Percentiles rank a stretch among this genome's conserved stretches.
These are phyloP conservation scores for Candida insectalens DNA, from an alignment of 805 yeast genomes.

Conservation along the genomic window DNA sequence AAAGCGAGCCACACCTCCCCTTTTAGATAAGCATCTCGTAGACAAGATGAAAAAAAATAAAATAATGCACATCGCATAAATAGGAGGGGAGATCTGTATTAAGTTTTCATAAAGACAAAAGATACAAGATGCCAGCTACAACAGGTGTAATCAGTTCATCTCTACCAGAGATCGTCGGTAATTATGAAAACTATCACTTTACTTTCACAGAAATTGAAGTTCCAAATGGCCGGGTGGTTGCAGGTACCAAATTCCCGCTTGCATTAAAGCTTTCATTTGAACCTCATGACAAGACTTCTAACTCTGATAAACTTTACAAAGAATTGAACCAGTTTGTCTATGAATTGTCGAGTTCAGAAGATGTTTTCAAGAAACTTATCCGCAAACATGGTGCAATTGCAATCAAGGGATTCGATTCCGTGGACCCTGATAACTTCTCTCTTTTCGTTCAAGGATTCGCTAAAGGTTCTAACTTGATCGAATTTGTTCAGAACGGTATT, in stretches of 20 bases:
- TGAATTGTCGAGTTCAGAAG: conserved; percentile 6
- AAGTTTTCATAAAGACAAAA: too few species aligned
- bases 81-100: too few species aligned
- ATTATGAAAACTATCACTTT: conserved; percentile 2
- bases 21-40: too few species aligned
- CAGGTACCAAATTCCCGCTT: neutral
- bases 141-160: neutral
- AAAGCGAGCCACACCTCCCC: too few species aligned
- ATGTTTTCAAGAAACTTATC: conserved; percentile 6
- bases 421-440: conserved; percentile 7
- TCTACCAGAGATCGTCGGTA: conserved; percentile 5
- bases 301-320: neutral
- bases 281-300: neutral
- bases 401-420: conserved; percentile 4
- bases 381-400: conserved; percentile 8
- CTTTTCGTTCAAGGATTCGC: conserved; percentile 5
- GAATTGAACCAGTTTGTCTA: conserved; percentile 5
- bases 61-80: too few species aligned
- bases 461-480: conserved; percentile 4
- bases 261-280: neutral
- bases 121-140: neutral
- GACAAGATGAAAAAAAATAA: too few species aligned
- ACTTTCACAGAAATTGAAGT: conserved; percentile 3
- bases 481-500: conserved; percentile 12
- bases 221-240: conserved; percentile 5